Percentiles rank a stretch among this genome's conserved stretches.
Conservation (phyloP, 2,329 filamentous ascomycete genomes). For the Fusarium anthophilum region DNA sequence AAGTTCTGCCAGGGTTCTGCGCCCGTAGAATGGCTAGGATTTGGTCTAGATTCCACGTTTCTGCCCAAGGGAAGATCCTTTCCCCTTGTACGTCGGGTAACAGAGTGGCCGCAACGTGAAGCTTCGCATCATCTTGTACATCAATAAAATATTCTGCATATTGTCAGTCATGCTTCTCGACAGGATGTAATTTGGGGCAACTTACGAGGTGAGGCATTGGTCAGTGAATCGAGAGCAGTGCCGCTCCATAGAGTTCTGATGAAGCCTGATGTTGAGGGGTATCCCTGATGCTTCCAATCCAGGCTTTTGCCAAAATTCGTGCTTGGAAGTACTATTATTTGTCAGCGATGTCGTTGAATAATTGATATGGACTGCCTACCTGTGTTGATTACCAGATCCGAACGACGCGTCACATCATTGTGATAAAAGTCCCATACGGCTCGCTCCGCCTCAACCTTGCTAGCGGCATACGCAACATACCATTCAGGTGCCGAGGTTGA, state of each 20-base stretch:
- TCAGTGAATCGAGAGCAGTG: not conserved
- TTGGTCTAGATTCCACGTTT: slow-evolving; percentile 56
- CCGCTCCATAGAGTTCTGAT: slow-evolving; percentile 30
- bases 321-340: slow-evolving; percentile 30
- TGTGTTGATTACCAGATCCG: slow-evolving; percentile 36
- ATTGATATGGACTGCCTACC: not conserved
- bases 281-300: slow-evolving; percentile 24
- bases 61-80: slow-evolving; percentile 63
- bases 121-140: slow-evolving; percentile 56
- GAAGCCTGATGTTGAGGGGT: slow-evolving; percentile 30
- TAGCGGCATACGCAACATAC: slow-evolving; percentile 46
- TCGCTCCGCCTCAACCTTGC: slow-evolving; percentile 49
- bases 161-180: not conserved
- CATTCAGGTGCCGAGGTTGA: not conserved
- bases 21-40: slow-evolving; percentile 44
- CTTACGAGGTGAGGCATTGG: not conserved
- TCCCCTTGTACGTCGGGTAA: slow-evolving; percentile 55
- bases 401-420: slow-evolving; percentile 22
- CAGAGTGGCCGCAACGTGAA: slow-evolving; percentile 62
- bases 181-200: fast-evolving
- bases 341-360: fast-evolving
- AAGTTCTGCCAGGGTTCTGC: slow-evolving; percentile 16
- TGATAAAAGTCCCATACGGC: slow-evolving; percentile 47
- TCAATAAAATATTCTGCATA: slow-evolving; percentile 54
- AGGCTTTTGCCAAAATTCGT: slow-evolving; percentile 38